Evolutionary conservation across 2,329 filamentous ascomycete species (phyloP), one percentile per base, ranked within the genome.

Genomic region (Cadophora sp.): DNA sequence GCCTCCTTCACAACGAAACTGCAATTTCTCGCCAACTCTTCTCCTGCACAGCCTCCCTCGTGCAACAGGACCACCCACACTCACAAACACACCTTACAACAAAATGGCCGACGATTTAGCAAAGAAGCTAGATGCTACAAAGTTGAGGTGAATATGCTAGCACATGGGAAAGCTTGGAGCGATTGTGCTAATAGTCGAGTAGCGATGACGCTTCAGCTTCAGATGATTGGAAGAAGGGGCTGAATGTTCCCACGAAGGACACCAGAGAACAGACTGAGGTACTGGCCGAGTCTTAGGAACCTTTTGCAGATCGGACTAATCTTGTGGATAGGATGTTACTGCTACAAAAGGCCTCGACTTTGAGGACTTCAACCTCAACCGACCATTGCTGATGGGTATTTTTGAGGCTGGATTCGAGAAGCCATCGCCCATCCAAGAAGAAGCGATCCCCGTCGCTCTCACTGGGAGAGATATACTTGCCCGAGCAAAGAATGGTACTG

Each of bases 321-420:
- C 66, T 66, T 27, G 43, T 40, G 55, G 71, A 61, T 75, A 97
- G 92, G 96, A 99, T 92, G 97, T 99, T 70, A 98, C 95, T 67
- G 94, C 94, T 76, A 99, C 95, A 37, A 98, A 97, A 83, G 96
- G 96, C 69, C 86, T 99, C 71, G 96, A 99, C 76, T 99, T 97
- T 78, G 97, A 99, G 81, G 93, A 98, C 74, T 97, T 99, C 79
- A 92, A 92, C 73, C 91, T 99, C 76, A 97, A 97, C 84, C 88
- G 96, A 79, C 93, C 97, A 79, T 84, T 99, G 70, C 89, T 99
- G 83, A 99, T 98, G 95, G 96, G 96, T 71, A 98, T 99, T 74
- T 99, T 98, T 81, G 96, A 99, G 84, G 96, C 96, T 74, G 96
- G 96, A 72, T 99, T 97, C 81, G 96, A 99, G 81, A 97, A 97